phyloP scores from a whole-genome alignment of 371 early-diverging fungal species.

The Syncephalastrum sp. region DNA sequence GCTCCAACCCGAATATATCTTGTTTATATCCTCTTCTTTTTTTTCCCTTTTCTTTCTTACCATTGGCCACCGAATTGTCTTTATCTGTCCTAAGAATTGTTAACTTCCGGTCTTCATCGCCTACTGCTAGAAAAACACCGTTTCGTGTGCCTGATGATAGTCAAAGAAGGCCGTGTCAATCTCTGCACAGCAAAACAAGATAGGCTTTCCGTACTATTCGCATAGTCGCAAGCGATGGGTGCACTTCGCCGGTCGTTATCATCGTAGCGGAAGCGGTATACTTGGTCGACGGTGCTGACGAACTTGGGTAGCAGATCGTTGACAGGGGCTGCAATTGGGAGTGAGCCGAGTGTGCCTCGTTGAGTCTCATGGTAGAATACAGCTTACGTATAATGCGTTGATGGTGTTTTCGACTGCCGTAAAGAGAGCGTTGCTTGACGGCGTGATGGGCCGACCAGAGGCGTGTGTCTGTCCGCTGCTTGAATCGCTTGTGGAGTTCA shows the following conservation, averaged over 20 bases:
- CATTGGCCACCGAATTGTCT: conserved; percentile 28
- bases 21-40: too few relatives aligned
- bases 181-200: neutral
- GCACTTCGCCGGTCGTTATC: conserved; percentile 9
- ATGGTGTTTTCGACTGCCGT: too few relatives aligned
- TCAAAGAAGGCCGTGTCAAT: conserved; percentile 8
- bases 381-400: too few relatives aligned
- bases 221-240: conserved; percentile 20
- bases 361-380: too few relatives aligned
- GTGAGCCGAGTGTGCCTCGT: too few relatives aligned
- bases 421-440: too few relatives aligned
- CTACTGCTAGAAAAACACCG: conserved; percentile 59
- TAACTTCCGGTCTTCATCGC: conserved; percentile 64
- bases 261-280: conserved; percentile 19
- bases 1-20: too few relatives aligned
- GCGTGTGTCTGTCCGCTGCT: neutral
- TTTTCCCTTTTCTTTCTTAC: conserved; percentile 9
- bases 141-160: too few relatives aligned
- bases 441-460: conserved; percentile 5
- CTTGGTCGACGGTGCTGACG: conserved; percentile 5
- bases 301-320: neutral
- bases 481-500: too few relatives aligned
- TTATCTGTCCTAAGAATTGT: conserved; percentile 52
- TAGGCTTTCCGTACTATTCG: conserved; percentile 12
- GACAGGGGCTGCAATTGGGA: too few relatives aligned